Conservation (phyloP, 2,329 filamentous ascomycete genomes). For the Biscogniauxia marginata region DNA sequence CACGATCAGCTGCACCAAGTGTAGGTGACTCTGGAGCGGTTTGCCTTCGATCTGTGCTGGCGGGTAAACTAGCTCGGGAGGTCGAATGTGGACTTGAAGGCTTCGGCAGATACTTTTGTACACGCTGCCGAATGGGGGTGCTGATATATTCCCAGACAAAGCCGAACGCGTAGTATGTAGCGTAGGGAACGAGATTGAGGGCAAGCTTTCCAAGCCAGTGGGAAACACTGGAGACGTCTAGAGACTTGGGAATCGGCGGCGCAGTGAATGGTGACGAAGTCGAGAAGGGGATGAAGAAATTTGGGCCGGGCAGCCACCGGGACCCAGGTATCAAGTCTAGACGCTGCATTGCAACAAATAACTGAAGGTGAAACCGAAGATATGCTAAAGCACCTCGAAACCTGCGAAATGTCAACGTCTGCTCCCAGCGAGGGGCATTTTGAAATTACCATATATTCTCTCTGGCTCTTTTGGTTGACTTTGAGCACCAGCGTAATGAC, state of each 20-base stretch:
- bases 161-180: conserved; percentile 45
- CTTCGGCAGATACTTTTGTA: conserved; percentile 40
- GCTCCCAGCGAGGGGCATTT: too few relatives aligned
- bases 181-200: conserved; percentile 46
- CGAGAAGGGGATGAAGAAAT: conserved; percentile 57
- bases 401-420: conserved; percentile 20
- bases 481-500: conserved; percentile 30
- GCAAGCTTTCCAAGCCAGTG: conserved; percentile 44
- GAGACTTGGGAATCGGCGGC: conserved; percentile 41
- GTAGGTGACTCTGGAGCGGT: conserved; percentile 31
- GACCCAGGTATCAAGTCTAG: conserved; percentile 45
- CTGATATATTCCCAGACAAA: conserved; percentile 37
- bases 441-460: conserved; percentile 26
- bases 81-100: conserved; percentile 18
- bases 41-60: conserved; percentile 16
- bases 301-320: conserved; percentile 42
- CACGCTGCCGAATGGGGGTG: conserved; percentile 36
- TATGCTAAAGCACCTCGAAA: conserved; percentile 34
- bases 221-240: conserved; percentile 39
- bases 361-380: conserved; percentile 48
- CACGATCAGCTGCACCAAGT: conserved; percentile 30
- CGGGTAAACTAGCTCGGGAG: conserved; percentile 6
- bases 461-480: conserved; percentile 15
- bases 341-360: conserved; percentile 53
- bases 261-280: conserved; percentile 48